A percentile compares a stretch with the other conserved stretches of the same genome.
phyloP scores from a whole-genome alignment of 139 green algal species.

The Chlorella sp. region DNA sequence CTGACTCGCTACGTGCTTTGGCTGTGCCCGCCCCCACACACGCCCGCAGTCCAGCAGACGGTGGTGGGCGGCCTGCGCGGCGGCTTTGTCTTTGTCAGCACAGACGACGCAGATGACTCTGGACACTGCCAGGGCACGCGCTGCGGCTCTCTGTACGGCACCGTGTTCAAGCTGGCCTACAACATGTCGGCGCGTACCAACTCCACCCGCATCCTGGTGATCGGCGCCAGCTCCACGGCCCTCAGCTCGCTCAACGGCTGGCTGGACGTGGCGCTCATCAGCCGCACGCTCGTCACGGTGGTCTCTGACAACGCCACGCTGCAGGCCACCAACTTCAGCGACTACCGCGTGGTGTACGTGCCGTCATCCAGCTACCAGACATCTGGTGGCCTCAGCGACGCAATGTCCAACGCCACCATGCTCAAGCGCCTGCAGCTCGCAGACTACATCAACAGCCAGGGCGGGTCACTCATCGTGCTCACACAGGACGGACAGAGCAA shows the following conservation, averaged over 20 bases:
- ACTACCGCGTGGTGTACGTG: constrained; percentile 5
- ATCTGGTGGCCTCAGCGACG: neutral
- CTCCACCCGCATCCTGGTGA: constrained; percentile 4
- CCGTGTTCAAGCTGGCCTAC: constrained; percentile 4
- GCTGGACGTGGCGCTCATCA: neutral
- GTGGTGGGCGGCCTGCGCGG: neutral
- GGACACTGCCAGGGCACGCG: constrained; percentile 5
- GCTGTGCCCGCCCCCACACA: neutral
- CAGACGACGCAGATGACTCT: constrained; percentile 11
- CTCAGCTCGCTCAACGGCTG: constrained; percentile 3
- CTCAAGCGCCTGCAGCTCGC: neutral
- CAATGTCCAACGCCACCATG: neutral
- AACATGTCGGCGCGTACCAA: neutral
- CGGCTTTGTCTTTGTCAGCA: constrained; percentile 13
- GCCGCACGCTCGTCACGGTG: neutral
- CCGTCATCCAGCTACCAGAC: neutral
- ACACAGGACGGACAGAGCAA: neutral
- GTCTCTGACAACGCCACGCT: neutral
- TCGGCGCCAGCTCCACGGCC: constrained; percentile 8
- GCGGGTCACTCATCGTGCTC: constrained; percentile 4
- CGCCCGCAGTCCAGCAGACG: neutral
- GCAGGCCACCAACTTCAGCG: constrained; percentile 1
- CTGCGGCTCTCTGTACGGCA: constrained; percentile 17
- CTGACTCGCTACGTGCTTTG: neutral
- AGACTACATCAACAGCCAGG: neutral